phyloP scores from a whole-genome alignment of 164 flowering plant genomes.

The Stephania cephalantha region DNA sequence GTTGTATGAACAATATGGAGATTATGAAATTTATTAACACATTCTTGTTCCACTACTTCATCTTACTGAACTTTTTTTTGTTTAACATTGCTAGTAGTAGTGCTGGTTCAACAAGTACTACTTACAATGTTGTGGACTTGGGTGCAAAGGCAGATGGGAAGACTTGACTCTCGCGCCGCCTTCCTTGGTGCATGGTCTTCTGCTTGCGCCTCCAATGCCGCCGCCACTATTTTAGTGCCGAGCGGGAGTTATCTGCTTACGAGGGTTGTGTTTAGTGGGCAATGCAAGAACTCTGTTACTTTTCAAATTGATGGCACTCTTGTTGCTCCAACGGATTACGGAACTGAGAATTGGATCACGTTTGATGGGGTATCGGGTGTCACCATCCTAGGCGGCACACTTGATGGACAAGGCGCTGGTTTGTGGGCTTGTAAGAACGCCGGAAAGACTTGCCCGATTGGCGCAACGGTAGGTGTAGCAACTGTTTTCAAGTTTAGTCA shows the following conservation, averaged over 20 bases:
- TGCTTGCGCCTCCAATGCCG: slow-evolving; percentile 21
- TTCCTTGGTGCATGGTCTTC: slow-evolving; percentile 32
- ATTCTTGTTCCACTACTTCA: neutral
- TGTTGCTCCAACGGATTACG: slow-evolving; percentile 29
- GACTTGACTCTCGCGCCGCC: slow-evolving; percentile 21
- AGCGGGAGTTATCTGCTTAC: slow-evolving; percentile 21
- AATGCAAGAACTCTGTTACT: slow-evolving; percentile 19
- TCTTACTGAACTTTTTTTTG: neutral
- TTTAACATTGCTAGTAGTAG: neutral
- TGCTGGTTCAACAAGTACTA: neutral
- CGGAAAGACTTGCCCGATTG: slow-evolving; percentile 35
- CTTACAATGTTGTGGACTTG: slow-evolving; percentile 17
- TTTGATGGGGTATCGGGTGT: slow-evolving; percentile 36
- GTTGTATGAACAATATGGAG: neutral
- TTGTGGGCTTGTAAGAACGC: slow-evolving; percentile 47
- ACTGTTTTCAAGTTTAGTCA: no score
- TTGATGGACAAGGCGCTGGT: slow-evolving; percentile 42
- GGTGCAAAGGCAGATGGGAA: slow-evolving; percentile 35
- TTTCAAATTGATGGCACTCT: slow-evolving; percentile 23
- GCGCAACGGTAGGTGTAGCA: slow-evolving; percentile 36
- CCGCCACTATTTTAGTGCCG: slow-evolving; percentile 25
- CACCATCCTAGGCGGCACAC: slow-evolving; percentile 40
- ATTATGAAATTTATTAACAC: neutral
- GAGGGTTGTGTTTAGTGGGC: slow-evolving; percentile 12
- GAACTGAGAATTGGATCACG: slow-evolving; percentile 37